Percentiles rank a stretch among this genome's conserved stretches.
These are phyloP conservation scores for Aspergillus clavatus DNA, from an alignment of 2,329 filamentous ascomycete genomes.

Conservation along the genomic window DNA sequence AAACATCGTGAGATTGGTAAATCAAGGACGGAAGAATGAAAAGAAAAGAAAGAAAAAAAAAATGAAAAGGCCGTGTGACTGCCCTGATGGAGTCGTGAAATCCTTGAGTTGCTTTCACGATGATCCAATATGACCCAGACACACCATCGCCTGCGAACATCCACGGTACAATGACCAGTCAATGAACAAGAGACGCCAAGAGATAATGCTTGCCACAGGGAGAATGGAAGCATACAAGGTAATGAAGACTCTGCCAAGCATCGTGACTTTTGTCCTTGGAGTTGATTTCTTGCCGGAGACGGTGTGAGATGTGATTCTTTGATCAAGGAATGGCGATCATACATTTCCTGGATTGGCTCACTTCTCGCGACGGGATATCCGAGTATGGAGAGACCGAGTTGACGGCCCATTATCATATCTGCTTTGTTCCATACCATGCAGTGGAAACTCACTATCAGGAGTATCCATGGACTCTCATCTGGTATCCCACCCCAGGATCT, in stretches of 20 bases:
- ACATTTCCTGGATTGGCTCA: slow-evolving; percentile 15
- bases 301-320: slow-evolving; percentile 14
- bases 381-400: slow-evolving; percentile 17
- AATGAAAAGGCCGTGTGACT: slow-evolving; percentile 24
- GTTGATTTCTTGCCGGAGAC: slow-evolving; percentile 11
- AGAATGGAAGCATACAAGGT: slow-evolving; percentile 6
- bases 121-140: slow-evolving; percentile 24
- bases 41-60: slow-evolving; percentile 14
- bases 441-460: not conserved
- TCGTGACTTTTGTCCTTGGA: slow-evolving; percentile 10
- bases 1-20: not conserved
- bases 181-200: slow-evolving; percentile 8
- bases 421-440: not conserved
- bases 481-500: no score
- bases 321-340: slow-evolving; percentile 16
- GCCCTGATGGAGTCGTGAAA: slow-evolving; percentile 12
- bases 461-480: no score
- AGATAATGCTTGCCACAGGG: slow-evolving; percentile 16
- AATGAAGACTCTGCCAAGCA: not conserved
- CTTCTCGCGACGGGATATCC: slow-evolving; percentile 14
- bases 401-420: not conserved
- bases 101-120: slow-evolving; percentile 23
- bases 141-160: slow-evolving; percentile 15
- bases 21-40: no score
- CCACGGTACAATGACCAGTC: slow-evolving; percentile 18